Base-by-base conservation (phyloP, 768 basidiomycete species). In the Lactifluus piperatus region DNA sequence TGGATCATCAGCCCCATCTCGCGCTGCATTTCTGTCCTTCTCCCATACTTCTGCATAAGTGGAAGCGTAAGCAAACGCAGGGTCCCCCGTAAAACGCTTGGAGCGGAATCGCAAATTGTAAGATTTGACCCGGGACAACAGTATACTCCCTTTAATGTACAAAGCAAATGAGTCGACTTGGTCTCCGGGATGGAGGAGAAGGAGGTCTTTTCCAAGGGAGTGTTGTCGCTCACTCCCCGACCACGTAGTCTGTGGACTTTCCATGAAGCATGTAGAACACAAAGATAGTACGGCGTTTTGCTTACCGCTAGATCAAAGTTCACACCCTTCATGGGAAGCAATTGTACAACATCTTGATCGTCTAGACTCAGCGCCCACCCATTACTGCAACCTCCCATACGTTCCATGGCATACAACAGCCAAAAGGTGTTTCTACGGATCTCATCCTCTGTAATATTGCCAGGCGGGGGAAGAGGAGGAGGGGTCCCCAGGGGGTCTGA, bases 301-400 rank as follows among this genome's bases (percentile, higher is more conserved):
- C 81, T 64, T 67, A 86, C 85, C 55, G 85, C 85, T 64, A 76
- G 72, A 57, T 84, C 76, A 64, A 83, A 86, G 32, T 81, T 75
- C 37, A 82, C 79, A 8, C 76, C 77, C 43, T 81, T 77, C 16
- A 85, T 74, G 1, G 88, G 86, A 26, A 90, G 75, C 20, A 87
- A 69, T 59, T 89, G 87, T 22, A 82, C 82, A 20, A 91, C 76
- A 65, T 88, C 87, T 60, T 82, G 77, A 67, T 91, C 88, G 62
- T 90, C 88, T 10, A 90, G 71, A 58, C 77, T 78, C 59, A 82
- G 74, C 0, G 87, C 82, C 81, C 86, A 90, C 20, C 83, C 84
- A 64, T 86, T 88, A 32, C 81, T 80, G 60, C 78, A 79, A 5
- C 85, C 82, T 56, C 82, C 80, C 60, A 83, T 78, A 27, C 87